phyloP scores from a whole-genome alignment of 257 asterid genomes.

The Fraxinus americana region DNA sequence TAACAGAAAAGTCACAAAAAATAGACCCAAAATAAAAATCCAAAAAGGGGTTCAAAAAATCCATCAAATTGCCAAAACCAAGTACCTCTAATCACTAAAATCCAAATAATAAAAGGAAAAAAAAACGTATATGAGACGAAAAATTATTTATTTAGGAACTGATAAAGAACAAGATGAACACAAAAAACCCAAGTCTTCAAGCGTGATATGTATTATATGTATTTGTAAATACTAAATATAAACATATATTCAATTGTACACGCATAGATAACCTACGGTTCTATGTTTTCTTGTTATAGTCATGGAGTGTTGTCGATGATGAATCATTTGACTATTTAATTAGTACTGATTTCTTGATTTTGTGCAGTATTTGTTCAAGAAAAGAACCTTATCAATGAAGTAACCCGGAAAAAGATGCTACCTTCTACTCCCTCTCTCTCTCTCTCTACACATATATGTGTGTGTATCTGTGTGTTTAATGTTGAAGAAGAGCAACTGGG shows the following conservation, averaged over 20 bases:
- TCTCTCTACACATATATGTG: no score
- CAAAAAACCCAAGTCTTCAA: not conserved
- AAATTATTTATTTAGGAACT: not conserved
- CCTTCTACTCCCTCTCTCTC: not conserved
- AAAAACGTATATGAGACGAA: not conserved
- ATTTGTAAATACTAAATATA: not conserved
- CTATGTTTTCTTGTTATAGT: not conserved
- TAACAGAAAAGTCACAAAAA: not conserved
- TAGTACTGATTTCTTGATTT: no score
- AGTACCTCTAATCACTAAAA: not conserved
- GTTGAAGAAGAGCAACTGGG: not conserved
- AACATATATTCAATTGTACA: not conserved
- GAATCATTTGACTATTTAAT: not conserved
- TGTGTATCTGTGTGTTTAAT: not conserved
- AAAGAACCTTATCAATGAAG: not conserved
- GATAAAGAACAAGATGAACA: not conserved
- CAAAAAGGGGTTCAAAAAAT: not conserved
- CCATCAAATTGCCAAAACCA: not conserved
- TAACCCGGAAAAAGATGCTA: not conserved
- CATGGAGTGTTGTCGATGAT: not conserved
- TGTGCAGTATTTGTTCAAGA: not conserved
- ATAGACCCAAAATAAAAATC: not conserved
- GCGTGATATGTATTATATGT: not conserved
- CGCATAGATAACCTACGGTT: not conserved
- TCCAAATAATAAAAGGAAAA: not conserved